Conservation (phyloP, 352 stramenopile species). For the Albugo laibachii region DNA sequence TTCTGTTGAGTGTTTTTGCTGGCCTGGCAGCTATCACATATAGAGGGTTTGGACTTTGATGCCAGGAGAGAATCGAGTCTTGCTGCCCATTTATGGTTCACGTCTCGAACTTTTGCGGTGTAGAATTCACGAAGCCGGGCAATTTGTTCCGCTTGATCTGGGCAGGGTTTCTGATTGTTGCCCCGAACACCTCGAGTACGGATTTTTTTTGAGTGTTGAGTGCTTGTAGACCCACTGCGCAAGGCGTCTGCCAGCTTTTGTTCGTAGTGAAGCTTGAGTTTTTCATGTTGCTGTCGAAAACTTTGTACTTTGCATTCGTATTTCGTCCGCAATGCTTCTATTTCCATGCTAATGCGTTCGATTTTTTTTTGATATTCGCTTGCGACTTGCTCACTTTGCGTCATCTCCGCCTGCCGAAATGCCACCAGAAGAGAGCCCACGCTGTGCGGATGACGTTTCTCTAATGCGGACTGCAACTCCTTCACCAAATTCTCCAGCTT, state of each 20-base stretch:
- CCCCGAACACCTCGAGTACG: background rate
- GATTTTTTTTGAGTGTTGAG: background rate
- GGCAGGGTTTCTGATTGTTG: slow-evolving; percentile 12
- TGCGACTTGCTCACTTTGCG: slow-evolving; percentile 18
- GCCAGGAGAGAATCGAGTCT: slow-evolving; percentile 25
- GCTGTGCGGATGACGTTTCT: slow-evolving; percentile 50
- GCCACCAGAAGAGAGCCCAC: slow-evolving; percentile 59
- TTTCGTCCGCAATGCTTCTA: slow-evolving; percentile 22
- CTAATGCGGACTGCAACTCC: slow-evolving; percentile 64
- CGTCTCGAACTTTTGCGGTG: slow-evolving; percentile 46
- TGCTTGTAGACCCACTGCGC: background rate
- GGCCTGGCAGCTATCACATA: background rate
- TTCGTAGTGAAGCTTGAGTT: slow-evolving; percentile 44
- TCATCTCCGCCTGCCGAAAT: slow-evolving; percentile 40
- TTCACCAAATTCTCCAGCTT: slow-evolving; percentile 38
- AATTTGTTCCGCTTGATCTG: slow-evolving; percentile 25
- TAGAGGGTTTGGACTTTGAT: slow-evolving; percentile 3
- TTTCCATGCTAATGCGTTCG: slow-evolving; percentile 17
- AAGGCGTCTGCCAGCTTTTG: slow-evolving; percentile 6
- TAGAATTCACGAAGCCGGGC: slow-evolving; percentile 49
- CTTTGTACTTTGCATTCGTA: slow-evolving; percentile 36
- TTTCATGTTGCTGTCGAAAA: slow-evolving; percentile 68
- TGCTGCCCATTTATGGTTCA: slow-evolving; percentile 51
- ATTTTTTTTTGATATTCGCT: slow-evolving; percentile 20
- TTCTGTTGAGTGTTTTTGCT: slow-evolving; percentile 1